Conservation (phyloP, 2,329 filamentous ascomycete species). For the Thelonectria discophora region DNA sequence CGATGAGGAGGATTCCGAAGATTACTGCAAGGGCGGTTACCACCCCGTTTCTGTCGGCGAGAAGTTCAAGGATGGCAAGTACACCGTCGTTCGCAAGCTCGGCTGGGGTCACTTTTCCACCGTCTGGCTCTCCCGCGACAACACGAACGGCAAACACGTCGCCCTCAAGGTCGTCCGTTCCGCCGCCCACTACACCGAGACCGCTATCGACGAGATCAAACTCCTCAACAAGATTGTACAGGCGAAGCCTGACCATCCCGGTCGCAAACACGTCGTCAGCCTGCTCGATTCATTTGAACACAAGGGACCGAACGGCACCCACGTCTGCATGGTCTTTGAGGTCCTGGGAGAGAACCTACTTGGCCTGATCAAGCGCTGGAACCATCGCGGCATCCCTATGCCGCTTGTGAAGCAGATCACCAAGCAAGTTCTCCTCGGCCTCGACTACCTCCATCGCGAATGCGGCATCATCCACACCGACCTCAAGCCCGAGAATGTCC, state of each 20-base stretch:
- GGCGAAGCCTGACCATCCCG: constrained; percentile 93
- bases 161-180: constrained; percentile 98
- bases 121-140: constrained; percentile 86
- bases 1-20: constrained; percentile 98
- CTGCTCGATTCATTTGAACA: constrained; percentile 97
- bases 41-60: constrained; percentile 95
- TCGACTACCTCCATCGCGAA: constrained; percentile 96
- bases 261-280: constrained; percentile 94
- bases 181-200: constrained; percentile 98
- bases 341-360: constrained; percentile 94
- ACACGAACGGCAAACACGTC: constrained; percentile 89
- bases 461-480: constrained; percentile 99
- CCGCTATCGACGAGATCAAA: constrained; percentile 98
- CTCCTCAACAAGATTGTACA: constrained; percentile 95
- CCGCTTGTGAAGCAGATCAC: constrained; percentile 97
- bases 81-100: constrained; percentile 94
- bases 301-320: constrained; percentile 93
- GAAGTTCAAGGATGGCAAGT: constrained; percentile 96
- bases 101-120: constrained; percentile 99
- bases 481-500: constrained; percentile 95
- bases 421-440: constrained; percentile 92
- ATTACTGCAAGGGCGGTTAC: constrained; percentile 99
- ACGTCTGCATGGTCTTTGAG: constrained; percentile 99
- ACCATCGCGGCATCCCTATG: constrained; percentile 96
- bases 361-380: constrained; percentile 97